Evolutionary conservation across 345 rosid genomes (phyloP), one percentile per base, ranked within the genome.

Genomic region (Excoecaria agallocha): DNA sequence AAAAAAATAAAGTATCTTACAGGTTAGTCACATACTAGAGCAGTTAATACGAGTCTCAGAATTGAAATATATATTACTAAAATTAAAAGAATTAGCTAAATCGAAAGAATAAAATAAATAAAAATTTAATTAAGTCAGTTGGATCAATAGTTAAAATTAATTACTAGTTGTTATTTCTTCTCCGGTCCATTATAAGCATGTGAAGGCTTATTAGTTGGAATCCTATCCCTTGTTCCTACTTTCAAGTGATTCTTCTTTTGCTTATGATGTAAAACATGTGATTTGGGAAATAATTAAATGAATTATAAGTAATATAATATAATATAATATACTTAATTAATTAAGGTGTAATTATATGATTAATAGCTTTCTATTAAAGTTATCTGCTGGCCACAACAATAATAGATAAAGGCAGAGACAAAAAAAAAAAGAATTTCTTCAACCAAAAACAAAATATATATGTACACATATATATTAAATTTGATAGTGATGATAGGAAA

Each of bases 361-460:
- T n/a, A n/a, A 8, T 59, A 49, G 15, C 35, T 39, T 41, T 51
- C 64, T 41, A 4, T 55, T 48, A 24, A 70, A 46, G 41, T 50
- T 50, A 68, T 4, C 15, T 19, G 22, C 61, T 6, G n/a, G 59
- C 58, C 58, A 61, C 55, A 46, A 37, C 75, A 72, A 59, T 13
- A 9, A 49, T 22, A 17, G 69, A 61, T 50, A 50, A 37, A 35
- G 60, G 12, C 20, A 49, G 7, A 6, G 61, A 48, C 57, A 50
- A 8, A 45, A 30, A 30, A 50, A 8, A 45, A 30, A 30, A 30
- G 5, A 20, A 50, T 37, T 62, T 30, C 57, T 66, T 17, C 46
- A 25, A 24, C n/a, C 43, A 46, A 58, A 57, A 24, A 22, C 16
- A 22, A 54, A 9, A 41, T 30, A 30, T 30, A 30, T 30, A 30